Percentiles rank a stretch among this genome's conserved stretches.
These are phyloP conservation scores for Suhomyces bolitotheri DNA, from an alignment of 1,139 yeast genomes.

Conservation along the genomic window DNA sequence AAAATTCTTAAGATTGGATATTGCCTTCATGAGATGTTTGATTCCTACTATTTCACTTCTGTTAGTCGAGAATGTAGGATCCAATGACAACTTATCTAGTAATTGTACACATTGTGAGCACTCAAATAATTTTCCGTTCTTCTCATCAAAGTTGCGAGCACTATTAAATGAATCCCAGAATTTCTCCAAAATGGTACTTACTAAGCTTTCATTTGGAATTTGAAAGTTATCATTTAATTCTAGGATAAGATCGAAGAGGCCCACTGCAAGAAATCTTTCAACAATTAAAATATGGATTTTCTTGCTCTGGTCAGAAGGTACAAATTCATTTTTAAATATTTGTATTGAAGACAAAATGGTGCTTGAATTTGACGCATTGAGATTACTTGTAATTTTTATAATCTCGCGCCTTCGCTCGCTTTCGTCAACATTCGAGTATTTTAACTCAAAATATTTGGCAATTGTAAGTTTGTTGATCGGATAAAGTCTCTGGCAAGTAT, in stretches of 20 bases:
- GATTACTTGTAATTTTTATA: constrained; percentile 29
- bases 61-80: constrained; percentile 14
- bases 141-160: constrained; percentile 51
- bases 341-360: constrained; percentile 26
- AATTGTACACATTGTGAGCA: constrained; percentile 43
- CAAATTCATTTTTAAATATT: constrained; percentile 29
- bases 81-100: constrained; percentile 25
- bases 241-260: constrained; percentile 35
- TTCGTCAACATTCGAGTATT: constrained; percentile 17
- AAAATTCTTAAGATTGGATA: constrained; percentile 33
- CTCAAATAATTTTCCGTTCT: constrained; percentile 46
- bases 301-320: constrained; percentile 22
- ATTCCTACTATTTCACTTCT: constrained; percentile 22
- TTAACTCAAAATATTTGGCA: constrained; percentile 33
- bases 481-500: constrained; percentile 43
- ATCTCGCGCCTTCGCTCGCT: constrained; percentile 27
- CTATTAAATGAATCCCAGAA: constrained; percentile 57
- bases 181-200: constrained; percentile 30
- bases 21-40: constrained; percentile 33
- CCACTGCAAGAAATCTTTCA: constrained; percentile 39
- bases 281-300: constrained; percentile 36
- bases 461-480: constrained; percentile 45
- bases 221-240: constrained; percentile 20
- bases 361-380: constrained; percentile 36
- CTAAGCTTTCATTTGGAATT: constrained; percentile 18